Evolutionary conservation across 495 filamentous ascomycete species (phyloP), one percentile per base, ranked within the genome.

Genomic region (Bathelium albidoporum): DNA sequence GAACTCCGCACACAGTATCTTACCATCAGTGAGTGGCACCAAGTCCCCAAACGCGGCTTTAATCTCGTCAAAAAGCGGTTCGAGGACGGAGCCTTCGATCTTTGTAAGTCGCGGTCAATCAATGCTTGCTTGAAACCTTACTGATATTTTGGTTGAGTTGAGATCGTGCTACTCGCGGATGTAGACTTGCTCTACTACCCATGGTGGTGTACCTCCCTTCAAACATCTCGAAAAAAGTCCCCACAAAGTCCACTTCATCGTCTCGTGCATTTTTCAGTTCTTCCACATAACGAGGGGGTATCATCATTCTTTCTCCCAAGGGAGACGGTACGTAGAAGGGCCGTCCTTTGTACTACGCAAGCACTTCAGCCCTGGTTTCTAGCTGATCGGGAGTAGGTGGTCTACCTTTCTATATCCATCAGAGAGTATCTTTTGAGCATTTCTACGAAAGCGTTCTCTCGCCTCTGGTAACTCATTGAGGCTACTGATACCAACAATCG

Each of bases 141-240:
- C 16, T 24, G 7, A 55, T n/a, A 29, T 55, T 10, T 10, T 16
- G 49, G 16, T 55, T 55, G 2, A 55, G 16, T 29, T 26, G 49
- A 2, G 2, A 4, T 29, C 16, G 26, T 55, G 20, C 22, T 4
- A 55, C 49, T 7, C 49, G 22, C 26, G 49, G 20, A 20, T 55
- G 49, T 4, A 55, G 49, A 2, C 5, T 55, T 29, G 49, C 26
- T n/a, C 49, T n/a, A 24, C 29, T 24, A 7, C 49, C 24, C 49
- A 26, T 55, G 26, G 49, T 55, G 4, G 24, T 55, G 49, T 55
- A 55, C 29, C 24, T n/a, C 7, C 20, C 49, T 29, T 55, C 49
- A 55, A 55, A 55, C 49, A 55, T 55, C 22, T 55, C 49, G 16
- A 55, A 55, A 55, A 55, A 55, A 4, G 49, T 55, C 29, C 20